Conservation (phyloP, 192 early-diverging fungal species). For the Podila minutissima region DNA sequence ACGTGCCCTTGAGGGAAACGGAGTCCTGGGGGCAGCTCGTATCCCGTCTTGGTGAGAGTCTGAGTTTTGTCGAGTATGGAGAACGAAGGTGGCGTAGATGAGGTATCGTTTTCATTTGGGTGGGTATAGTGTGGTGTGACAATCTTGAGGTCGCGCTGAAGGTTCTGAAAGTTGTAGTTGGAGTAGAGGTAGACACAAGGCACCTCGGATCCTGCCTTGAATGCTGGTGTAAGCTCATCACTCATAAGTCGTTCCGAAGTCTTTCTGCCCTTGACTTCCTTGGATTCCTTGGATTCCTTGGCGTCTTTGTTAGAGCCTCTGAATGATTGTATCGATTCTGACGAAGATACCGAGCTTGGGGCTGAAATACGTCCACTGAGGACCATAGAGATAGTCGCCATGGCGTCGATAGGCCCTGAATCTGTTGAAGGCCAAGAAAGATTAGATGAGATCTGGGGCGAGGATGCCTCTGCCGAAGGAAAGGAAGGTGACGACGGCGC, state of each 20-base stretch:
- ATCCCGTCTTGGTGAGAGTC: conserved; percentile 5
- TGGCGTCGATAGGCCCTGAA: conserved; percentile 25
- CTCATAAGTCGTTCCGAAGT: conserved; percentile 23
- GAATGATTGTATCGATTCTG: conserved; percentile 6
- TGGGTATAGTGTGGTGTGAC: conserved; percentile 28
- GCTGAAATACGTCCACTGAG: conserved; percentile 43
- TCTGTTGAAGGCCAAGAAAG: conserved; percentile 37
- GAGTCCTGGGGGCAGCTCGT: conserved; percentile 30
- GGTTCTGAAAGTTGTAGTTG: conserved; percentile 48
- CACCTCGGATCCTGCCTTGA: conserved; percentile 26
- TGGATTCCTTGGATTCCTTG: neutral
- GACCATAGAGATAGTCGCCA: conserved; percentile 36
- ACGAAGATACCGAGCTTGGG: conserved; percentile 33
- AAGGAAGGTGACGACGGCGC: conserved; percentile 36
- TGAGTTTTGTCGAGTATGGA: conserved; percentile 21
- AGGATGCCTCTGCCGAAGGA: conserved; percentile 23
- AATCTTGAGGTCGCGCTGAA: conserved; percentile 39
- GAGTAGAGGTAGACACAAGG: conserved; percentile 46
- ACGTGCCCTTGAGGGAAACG: conserved; percentile 46
- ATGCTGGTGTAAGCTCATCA: conserved; percentile 35
- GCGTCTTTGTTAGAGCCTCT: neutral
- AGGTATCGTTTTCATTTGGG: neutral
- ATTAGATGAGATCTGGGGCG: conserved; percentile 26
- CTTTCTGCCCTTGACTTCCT: conserved; percentile 8
- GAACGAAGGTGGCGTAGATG: conserved; percentile 12